Base-by-base conservation (phyloP, 805 yeast species). In the Wickerhamiella sergipiensis region DNA sequence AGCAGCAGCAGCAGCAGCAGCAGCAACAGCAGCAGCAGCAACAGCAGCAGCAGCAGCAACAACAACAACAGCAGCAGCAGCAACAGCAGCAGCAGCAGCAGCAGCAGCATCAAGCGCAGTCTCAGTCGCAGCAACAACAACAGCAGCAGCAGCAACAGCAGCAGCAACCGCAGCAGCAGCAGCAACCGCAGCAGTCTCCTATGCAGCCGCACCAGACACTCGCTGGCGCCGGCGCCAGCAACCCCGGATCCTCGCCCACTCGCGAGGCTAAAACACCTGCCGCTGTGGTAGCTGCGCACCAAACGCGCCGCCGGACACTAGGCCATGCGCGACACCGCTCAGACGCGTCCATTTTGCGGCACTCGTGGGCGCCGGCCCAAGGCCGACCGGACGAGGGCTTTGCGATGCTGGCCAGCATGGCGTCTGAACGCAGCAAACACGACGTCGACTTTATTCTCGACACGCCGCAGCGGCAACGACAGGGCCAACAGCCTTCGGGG, bases 341-440 rank as follows among this genome's bases (percentile, higher is more conserved):
- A 15, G 55, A 52, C 19, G 47, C 47, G n/a, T 24, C 47, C 29
- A 19, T 29, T 17, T 4, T n/a, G 15, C 39, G 39, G 8, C 39
- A 26, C 26, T 26, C 47, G n/a, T 45, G 39, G 38, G 53, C 45
- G 18, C 45, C 46, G 9, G 33, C 12, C 4, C 33, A 6, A 6
- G 33, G 53, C 42, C 53, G 57, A 12, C 52, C 45, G 29, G 58
- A 57, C 21, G 62, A 59, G 45, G 60, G 59, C 21, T 60, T 53
- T 2, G 56, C 60, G 2, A 58, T 59, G 18, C 53, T 59, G n/a
- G 61, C 61, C 8, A 51, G 52, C 10, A 47, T 59, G 50, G 62
- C 62, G 4, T 49, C 54, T 4, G 61, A 55, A 42, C 60, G 58
- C 23, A 36, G 39, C 24, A 49, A 48, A 49, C 53, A 50, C 19